Evolutionary conservation across 2,329 filamentous ascomycete genomes (phyloP), one percentile per base, ranked within the genome.

Genomic region (Aspergillus caelatus): DNA sequence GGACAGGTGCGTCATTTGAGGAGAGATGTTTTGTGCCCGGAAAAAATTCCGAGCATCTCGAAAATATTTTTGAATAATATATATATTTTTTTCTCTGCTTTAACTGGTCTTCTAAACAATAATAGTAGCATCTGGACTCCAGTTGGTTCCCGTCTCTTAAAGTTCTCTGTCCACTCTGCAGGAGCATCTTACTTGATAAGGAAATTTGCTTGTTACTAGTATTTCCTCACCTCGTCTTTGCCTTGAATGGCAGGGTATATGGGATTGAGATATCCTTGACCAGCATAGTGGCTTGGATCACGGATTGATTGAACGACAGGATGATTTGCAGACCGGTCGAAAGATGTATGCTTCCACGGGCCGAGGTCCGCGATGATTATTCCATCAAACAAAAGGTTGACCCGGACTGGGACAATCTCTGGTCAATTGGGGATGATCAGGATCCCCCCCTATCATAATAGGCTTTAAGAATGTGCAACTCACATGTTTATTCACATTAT

Each of bases 361-460:
- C 58, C 58, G 46, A 53, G 58, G 58, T 41, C 39, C 58, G 48
- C 16, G 21, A 50, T 41, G 58, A 60, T 54, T 60, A 54, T 41
- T 54, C 46, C 9, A 28, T 45, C 28, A 26, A 54, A 26, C 19
- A 39, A 32, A 36, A 46, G 21, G 28, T 50, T 50, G 57, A 41
- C n/a, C 36, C 36, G 32, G 34, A 32, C 43, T 12, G 41, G 28
- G 45, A 30, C 23, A n/a, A 41, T 59, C 45, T 26, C 50, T 52
- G 52, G 52, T 39, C 36, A 34, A 39, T 26, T 19, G 10, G 14
- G 32, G 52, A 39, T 23, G 52, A 39, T 55, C 52, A 4, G 30
- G 10, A 32, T 32, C 50, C 30, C 52, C 52, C 36, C 36, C 23
- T 39, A 28, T n/a, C 36, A 55, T 36, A 39, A 26, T 55, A 55